Evolutionary conservation across 2,329 filamentous ascomycete species (phyloP), one percentile per base, ranked within the genome.

Genomic region (Aspergillus sp.): DNA sequence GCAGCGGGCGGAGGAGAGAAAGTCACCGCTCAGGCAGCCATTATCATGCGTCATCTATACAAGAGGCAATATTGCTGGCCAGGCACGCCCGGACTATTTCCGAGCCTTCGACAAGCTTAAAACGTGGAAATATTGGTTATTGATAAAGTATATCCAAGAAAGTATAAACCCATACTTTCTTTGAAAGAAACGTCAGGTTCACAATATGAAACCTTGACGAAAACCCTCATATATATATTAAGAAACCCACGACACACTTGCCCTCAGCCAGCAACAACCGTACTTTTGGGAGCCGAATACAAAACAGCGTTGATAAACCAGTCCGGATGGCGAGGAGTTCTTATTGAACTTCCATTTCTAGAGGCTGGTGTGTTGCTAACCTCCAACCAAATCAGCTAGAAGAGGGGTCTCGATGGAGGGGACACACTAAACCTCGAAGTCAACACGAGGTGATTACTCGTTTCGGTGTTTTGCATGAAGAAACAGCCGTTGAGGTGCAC

Each of bases 1-100:
- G 57, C 57, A 62, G 42, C 56, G 53, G 52, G 43, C 49, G 47
- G 54, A 48, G 59, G 53, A 50, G 56, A 39, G 30, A 24, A 48
- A 53, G 42, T 47, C 26, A 47, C 51, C 51, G 51, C 43, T 53
- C 51, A 53, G 51, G 51, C 51, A 53, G 22, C 51, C 43, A 36
- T 32, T 30, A 32, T 32, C 32, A 32, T 60, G 58, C 58, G 56
- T 60, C 58, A 60, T 60, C 54, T 62, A 71, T 30, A 3, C 76
- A 77, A 9, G 71, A 13, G 64, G 12, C 13, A 36, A 36, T 36
- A 36, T 36, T 36, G 34, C 34, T 76, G 76, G n/a, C 24, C 47
- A 48, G 47, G 30, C 11, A 48, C 45, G 3, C 13, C 26, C 42
- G 44, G 44, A 48, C 11, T 30, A 48, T 20, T 17, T 48, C 44